Conservation (phyloP, 495 filamentous ascomycete species). For the Penicillium salamii region DNA sequence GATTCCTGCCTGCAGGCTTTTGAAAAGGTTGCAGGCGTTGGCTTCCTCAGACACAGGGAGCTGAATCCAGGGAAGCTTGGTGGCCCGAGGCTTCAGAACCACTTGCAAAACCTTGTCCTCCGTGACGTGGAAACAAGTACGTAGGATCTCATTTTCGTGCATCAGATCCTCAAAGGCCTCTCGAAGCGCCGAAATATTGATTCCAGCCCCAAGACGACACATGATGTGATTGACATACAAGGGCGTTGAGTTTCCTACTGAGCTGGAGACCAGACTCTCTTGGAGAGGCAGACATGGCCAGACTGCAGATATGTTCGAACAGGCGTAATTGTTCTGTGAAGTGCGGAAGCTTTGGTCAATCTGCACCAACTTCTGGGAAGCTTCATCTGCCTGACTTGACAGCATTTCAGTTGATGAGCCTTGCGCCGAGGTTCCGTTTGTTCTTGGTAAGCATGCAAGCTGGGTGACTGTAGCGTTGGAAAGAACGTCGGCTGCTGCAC, state of each 20-base stretch:
- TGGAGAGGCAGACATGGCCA: slow-evolving; percentile 41
- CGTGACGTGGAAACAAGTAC: slow-evolving; percentile 60
- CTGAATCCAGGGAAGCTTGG: slow-evolving; percentile 10
- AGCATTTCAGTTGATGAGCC: too few relatives aligned
- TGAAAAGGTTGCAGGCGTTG: slow-evolving; percentile 3
- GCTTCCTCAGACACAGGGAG: slow-evolving; percentile 3
- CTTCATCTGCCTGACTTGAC: too few relatives aligned
- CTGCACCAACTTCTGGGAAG: too few relatives aligned
- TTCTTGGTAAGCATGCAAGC: slow-evolving; percentile 27
- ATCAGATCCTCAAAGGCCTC: slow-evolving; percentile 53
- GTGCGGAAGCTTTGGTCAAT: too few relatives aligned
- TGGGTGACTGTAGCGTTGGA: slow-evolving; percentile 55
- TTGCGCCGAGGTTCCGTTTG: slow-evolving; percentile 40
- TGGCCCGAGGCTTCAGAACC: slow-evolving; percentile 34
- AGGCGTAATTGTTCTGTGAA: too few relatives aligned
- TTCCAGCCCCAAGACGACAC: slow-evolving; percentile 44
- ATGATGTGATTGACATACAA: slow-evolving; percentile 77
- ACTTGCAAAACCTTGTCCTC: slow-evolving; percentile 57
- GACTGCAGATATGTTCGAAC: too few relatives aligned
- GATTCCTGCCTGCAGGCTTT: slow-evolving; percentile 6
- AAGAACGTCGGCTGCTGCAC: slow-evolving; percentile 65
- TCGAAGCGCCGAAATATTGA: slow-evolving; percentile 29
- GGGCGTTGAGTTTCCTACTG: slow-evolving; percentile 59
- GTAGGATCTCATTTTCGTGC: slow-evolving; percentile 58
- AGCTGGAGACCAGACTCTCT: slow-evolving; percentile 71